Percentiles rank a stretch among this genome's conserved stretches.
Conservation (phyloP, 306 rosid species). For the Quercus rubra region DNA sequence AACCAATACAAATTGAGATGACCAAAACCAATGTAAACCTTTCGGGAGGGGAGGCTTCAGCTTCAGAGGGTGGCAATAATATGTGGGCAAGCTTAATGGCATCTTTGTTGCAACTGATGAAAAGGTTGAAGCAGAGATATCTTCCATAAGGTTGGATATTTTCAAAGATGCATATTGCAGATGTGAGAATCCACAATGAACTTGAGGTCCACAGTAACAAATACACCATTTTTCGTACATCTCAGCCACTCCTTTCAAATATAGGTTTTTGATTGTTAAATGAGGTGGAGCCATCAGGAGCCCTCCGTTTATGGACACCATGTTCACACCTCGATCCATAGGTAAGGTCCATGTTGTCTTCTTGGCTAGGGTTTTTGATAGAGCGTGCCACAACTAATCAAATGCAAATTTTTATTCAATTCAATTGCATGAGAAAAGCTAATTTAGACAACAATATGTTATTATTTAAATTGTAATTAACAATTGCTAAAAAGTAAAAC, state of each 20-base stretch:
- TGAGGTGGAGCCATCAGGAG: constrained; percentile 24
- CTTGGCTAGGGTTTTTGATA: too few species aligned
- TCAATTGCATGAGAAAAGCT: too few species aligned
- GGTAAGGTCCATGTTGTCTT: background rate
- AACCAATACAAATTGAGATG: too few species aligned
- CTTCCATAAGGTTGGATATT: constrained; percentile 32
- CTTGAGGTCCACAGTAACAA: constrained; percentile 29
- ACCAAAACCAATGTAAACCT: background rate
- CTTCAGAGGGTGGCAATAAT: constrained; percentile 17
- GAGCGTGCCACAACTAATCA: too few species aligned
- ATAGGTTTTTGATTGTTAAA: constrained; percentile 19
- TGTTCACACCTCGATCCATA: constrained; percentile 38
- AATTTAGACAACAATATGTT: too few species aligned
- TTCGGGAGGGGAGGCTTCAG: background rate
- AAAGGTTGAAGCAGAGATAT: constrained; percentile 32
- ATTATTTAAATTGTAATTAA: too few species aligned
- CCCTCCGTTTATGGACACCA: constrained; percentile 37
- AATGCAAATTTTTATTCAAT: too few species aligned
- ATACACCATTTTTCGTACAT: constrained; percentile 30
- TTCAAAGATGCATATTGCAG: constrained; percentile 19
- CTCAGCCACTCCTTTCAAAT: constrained; percentile 42
- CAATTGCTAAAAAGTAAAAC: too few species aligned
- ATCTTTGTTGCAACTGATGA: constrained; percentile 21
- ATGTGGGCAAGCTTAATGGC: constrained; percentile 25
- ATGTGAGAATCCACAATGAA: constrained; percentile 27